phyloP scores from a whole-genome alignment of 345 rosid genomes.

The Hibiscus tridactylites region DNA sequence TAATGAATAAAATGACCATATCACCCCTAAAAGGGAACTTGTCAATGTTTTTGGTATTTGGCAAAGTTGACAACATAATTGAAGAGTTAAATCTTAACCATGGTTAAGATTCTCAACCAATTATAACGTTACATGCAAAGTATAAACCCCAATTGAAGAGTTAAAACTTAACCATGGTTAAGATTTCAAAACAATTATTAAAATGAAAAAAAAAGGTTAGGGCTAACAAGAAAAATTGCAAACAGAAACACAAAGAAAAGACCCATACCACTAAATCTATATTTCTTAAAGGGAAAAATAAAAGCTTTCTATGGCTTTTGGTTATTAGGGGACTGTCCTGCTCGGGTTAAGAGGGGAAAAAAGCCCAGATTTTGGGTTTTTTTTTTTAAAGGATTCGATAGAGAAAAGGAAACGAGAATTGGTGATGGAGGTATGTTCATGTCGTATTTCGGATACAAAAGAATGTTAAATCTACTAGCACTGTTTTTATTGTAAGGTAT shows the following conservation, averaged over 20 bases:
- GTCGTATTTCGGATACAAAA: conserved; percentile 11
- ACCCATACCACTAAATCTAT: neutral
- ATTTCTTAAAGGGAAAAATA: neutral
- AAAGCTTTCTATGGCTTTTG: neutral
- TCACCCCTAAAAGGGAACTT: too few relatives aligned
- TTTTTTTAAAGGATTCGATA: conserved; percentile 10
- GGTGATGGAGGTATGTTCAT: conserved; percentile 21
- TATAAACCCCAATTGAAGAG: neutral
- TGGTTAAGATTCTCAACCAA: conserved; percentile 9
- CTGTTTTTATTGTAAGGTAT: conserved; percentile 15
- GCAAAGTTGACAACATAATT: neutral
- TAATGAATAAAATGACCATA: too few relatives aligned
- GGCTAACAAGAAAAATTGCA: neutral
- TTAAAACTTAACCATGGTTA: conserved; percentile 23
- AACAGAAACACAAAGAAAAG: neutral
- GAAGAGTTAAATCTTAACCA: conserved; percentile 17
- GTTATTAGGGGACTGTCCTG: neutral
- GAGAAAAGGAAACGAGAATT: conserved; percentile 17
- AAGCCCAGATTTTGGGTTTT: conserved; percentile 13
- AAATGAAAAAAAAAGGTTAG: neutral
- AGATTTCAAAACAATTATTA: neutral
- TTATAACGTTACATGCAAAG: neutral
- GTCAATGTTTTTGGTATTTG: neutral
- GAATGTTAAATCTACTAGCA: neutral
- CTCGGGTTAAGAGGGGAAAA: neutral